phyloP scores from a whole-genome alignment of 2,329 filamentous ascomycete species.

The Herpomyces periplanetae region DNA sequence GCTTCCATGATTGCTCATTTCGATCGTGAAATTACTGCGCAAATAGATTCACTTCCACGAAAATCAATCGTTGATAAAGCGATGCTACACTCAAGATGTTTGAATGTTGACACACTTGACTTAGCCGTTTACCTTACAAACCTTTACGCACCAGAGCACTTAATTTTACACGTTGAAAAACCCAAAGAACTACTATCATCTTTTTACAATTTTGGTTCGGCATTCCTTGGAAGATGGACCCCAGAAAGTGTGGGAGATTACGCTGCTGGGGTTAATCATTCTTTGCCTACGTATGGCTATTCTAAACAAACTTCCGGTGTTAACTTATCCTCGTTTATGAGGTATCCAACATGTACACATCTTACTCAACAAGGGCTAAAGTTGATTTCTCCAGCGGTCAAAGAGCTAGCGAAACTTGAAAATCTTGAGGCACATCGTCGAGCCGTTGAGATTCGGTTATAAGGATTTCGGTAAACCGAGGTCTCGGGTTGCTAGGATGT shows the following conservation, averaged over 20 bases:
- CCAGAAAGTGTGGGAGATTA: constrained; percentile 94
- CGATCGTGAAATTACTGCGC: constrained; percentile 55
- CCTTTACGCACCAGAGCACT: constrained; percentile 70
- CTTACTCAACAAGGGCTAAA: constrained; percentile 45
- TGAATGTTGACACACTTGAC: constrained; percentile 25
- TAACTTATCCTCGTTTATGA: constrained; percentile 76
- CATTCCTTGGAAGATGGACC: constrained; percentile 85
- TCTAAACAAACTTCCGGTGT: constrained; percentile 95
- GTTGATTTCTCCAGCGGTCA: constrained; percentile 58
- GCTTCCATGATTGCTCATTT: constrained; percentile 38
- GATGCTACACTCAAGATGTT: constrained; percentile 64
- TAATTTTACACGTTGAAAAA: constrained; percentile 57
- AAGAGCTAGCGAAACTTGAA: constrained; percentile 77
- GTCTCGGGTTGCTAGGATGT: too few relatives aligned
- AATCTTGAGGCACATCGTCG: constrained; percentile 67
- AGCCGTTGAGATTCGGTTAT: constrained; percentile 23
- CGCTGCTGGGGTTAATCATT: constrained; percentile 89
- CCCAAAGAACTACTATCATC: constrained; percentile 30
- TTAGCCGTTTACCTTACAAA: constrained; percentile 57
- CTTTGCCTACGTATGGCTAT: constrained; percentile 87
- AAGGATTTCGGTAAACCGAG: too few relatives aligned
- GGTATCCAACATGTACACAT: constrained; percentile 85
- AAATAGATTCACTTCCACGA: constrained; percentile 50
- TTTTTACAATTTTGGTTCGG: constrained; percentile 73
- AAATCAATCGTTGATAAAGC: constrained; percentile 71